Evolutionary conservation across 148 eudicot species (phyloP).

Genomic region (Chenopodium formosanum): DNA sequence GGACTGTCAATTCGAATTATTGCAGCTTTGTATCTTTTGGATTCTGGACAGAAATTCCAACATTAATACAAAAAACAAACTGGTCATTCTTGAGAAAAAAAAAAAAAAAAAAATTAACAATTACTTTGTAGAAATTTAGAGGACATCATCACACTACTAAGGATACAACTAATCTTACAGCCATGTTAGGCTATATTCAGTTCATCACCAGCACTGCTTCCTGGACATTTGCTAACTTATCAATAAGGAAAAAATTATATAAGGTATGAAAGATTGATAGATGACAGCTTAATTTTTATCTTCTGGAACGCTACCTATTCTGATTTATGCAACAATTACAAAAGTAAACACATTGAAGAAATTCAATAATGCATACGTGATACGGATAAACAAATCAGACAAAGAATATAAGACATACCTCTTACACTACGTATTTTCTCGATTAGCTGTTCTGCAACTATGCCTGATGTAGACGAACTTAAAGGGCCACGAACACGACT

Average conservation of each 20-base stretch:
- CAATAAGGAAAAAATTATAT: neutral
- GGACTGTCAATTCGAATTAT: slow-evolving; percentile 91
- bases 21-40: slow-evolving; percentile 77
- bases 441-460: slow-evolving; percentile 72
- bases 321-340: neutral
- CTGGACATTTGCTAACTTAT: neutral
- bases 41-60: slow-evolving; percentile 44
- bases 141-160: neutral
- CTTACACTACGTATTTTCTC: slow-evolving; percentile 75
- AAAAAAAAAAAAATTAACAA: neutral
- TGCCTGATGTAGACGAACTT: slow-evolving; percentile 58
- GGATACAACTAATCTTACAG: neutral
- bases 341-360: neutral
- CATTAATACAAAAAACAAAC: neutral
- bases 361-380: neutral
- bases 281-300: neutral
- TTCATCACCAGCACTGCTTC: neutral
- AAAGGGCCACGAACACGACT: slow-evolving; percentile 66
- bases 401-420: slow-evolving; percentile 43
- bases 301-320: neutral
- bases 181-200: neutral
- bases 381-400: neutral
- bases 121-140: neutral
- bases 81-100: neutral
- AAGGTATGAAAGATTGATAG: neutral